These are phyloP conservation scores for Blastosporella zonata DNA, from an alignment of 1,284 basidiomycete species.

Conservation along the genomic window DNA sequence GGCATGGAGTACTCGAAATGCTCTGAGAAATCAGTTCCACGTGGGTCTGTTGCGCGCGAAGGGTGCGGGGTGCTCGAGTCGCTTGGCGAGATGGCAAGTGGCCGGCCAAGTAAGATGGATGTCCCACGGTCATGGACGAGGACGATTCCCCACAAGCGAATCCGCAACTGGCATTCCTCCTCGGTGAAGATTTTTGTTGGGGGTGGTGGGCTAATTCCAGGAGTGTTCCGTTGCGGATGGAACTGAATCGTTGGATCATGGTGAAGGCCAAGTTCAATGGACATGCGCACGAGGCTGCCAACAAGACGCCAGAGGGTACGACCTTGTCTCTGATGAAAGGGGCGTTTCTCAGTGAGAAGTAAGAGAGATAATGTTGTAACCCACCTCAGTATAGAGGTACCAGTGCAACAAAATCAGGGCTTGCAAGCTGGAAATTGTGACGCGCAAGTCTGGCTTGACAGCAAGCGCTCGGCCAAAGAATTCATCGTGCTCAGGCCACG, in stretches of 20 bases:
- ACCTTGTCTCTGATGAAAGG: conserved; percentile 72
- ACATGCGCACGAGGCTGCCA: conserved; percentile 73
- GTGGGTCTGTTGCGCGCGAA: conserved; percentile 42
- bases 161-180: conserved; percentile 71
- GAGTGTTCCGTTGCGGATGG: conserved; percentile 35
- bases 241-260: conserved; percentile 73
- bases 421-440: conserved; percentile 76
- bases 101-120: conserved; percentile 79
- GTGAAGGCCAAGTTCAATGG: conserved; percentile 77
- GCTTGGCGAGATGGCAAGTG: conserved; percentile 70
- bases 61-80: conserved; percentile 77
- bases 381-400: conserved; percentile 82
- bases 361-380: conserved; percentile 19
- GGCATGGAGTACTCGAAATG: conserved; percentile 70
- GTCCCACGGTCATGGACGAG: conserved; percentile 82
- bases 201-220: conserved; percentile 31
- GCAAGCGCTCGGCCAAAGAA: conserved; percentile 75
- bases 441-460: conserved; percentile 74
- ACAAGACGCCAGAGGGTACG: conserved; percentile 81
- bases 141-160: conserved; percentile 77
- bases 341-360: conserved; percentile 15
- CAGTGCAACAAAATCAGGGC: conserved; percentile 78
- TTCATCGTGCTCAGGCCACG: conserved; percentile 79
- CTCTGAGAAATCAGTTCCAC: conserved; percentile 53
- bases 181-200: conserved; percentile 56